Base-by-base conservation (phyloP, 179 eudicot genomes). In the Drosera spatulata region DNA sequence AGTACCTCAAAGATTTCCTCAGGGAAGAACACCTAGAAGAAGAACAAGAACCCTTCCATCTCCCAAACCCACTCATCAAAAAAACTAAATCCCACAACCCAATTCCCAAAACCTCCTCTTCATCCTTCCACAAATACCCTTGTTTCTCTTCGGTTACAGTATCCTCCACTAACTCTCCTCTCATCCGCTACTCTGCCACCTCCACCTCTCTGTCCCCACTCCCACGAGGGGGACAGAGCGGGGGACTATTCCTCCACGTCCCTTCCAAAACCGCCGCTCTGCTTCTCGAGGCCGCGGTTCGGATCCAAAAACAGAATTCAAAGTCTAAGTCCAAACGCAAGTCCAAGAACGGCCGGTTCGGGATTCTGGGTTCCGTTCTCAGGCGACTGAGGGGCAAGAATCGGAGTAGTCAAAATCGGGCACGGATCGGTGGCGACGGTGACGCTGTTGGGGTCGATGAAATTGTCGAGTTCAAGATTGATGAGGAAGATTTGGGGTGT, bases 21-120 rank as follows among this genome's bases (percentile, higher is more conserved):
- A 63, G 72, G 50, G 88, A 93, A 22, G 83, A 95, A 85, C 58
- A 22, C 33, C 33, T 22, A 22, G 33, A 1, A 22, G 33, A 22
- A 22, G 33, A 22, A 22, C 99, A 93, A 62, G 99, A 93, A 56
- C 97, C 99, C 10, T 93, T 93, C 43, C 80, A 73, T 8, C 60
- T 91, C 7, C 66, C 75, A 10, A 70, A 61, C 62, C 78, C 82
- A 77, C 79, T 91, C 50, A 80, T 78, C 55, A 68, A 83, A 47
- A 75, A 68, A 40, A 22, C 33, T 22, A 22, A 22, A 22, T 22
- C 33, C 61, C 73, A 63, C 6, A 83, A 81, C 43, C 68, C 68
- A n/a, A 77, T 66, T 38, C 74, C 75, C 48, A 58, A 71, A 0
- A 41, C 69, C 46, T 49, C 50, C 46, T 15, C 49, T 2, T 11